A percentile compares a stretch with the other conserved stretches of the same genome.
Conservation (phyloP, 2,329 filamentous ascomycete genomes). For the Colletotrichum neosansevieriae region DNA sequence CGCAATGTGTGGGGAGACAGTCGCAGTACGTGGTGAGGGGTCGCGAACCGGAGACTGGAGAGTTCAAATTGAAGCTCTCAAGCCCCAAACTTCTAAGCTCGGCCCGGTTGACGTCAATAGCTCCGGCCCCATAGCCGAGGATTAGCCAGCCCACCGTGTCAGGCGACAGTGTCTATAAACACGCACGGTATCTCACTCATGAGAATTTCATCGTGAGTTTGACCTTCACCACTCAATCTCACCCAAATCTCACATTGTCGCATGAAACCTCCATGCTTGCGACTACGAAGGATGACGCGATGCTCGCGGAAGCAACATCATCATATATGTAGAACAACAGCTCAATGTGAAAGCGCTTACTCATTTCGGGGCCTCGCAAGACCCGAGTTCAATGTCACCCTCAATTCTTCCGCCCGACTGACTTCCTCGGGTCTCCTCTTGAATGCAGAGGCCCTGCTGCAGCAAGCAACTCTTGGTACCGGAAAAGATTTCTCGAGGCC, state of each 20-base stretch:
- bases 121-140: neutral
- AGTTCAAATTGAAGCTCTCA: neutral
- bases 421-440: neutral
- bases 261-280: neutral
- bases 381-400: constrained; percentile 4
- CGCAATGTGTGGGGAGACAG: no score
- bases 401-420: constrained; percentile 14
- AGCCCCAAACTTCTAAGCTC: constrained; percentile 33
- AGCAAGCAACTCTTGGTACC: neutral
- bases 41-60: neutral
- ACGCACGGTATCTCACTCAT: constrained; percentile 1
- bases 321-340: neutral
- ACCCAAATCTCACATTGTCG: neutral
- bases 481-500: constrained; percentile 12
- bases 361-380: neutral
- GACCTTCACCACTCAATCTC: neutral
- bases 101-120: constrained; percentile 27
- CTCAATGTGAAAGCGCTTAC: neutral
- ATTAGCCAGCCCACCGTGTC: neutral
- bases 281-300: neutral
- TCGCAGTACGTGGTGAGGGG: neutral
- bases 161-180: neutral
- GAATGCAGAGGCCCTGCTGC: neutral
- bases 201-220: constrained; percentile 2
- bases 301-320: neutral